Base-by-base conservation (phyloP, 208 protist genomes). In the Dictyostelium gargantuum region DNA sequence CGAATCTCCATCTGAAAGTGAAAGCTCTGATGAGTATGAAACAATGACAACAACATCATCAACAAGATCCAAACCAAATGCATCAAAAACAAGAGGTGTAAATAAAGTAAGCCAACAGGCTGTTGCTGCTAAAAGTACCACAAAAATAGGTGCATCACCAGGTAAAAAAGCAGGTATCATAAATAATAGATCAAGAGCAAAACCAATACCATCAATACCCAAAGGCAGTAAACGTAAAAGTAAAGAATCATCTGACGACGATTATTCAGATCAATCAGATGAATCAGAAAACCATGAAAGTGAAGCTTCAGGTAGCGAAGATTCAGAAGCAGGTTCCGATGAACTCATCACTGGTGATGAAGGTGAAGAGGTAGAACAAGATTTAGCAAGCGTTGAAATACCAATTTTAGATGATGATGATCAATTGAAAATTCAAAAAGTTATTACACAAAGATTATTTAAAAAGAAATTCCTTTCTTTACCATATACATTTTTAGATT, bases 381-480 rank as follows among this genome's bases (percentile, higher is more conserved):
- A 44, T 19, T 38, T 38, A n/a, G 23, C 32, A 19, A 11, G 6
- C 9, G 10, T 19, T 5, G 70, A 48, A 48, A 76, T 79, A 15
- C 46, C 73, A 58, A 79, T 79, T 0, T 2, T 21, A 2, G 29
- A 63, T 19, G 21, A 52, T 63, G 58, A 84, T 23, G 79, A 52
- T 8, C 29, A 52, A 19, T 19, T 54, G n/a, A 52, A 29, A 13
- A 23, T 89, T 23, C 38, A 76, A 40, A 89, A 89, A 9, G 61
- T 89, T 66, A 15, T 89, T 4, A 56, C 68, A 17, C 21, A 38
- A 23, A 77, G 46, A n/a, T 40, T 75, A 29, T 89, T 89, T n/a
- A 89, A 63, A 48, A 66, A 50, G 66, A 77, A 89, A 11, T 89
- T 89, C 50, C 23, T 66, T 11, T 50, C 21, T 46, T 15, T 77